Evolutionary conservation across 1,284 basidiomycete species (phyloP).

Genomic region (Coriolopsis trogii): DNA sequence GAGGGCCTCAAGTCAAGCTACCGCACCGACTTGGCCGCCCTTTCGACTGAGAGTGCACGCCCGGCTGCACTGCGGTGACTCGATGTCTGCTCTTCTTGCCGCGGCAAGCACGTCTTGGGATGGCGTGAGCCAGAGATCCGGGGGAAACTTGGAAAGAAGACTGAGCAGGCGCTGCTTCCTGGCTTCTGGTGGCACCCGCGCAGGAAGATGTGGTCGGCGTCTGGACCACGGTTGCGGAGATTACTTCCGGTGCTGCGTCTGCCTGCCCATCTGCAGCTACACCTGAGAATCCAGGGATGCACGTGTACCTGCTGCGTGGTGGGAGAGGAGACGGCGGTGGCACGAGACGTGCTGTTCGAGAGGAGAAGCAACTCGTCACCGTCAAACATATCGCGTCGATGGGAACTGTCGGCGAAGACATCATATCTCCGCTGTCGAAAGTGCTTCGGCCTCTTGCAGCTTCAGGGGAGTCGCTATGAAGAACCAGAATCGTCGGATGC

Average conservation of each 20-base stretch:
- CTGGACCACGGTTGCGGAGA: conserved; percentile 19
- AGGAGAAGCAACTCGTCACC: background rate
- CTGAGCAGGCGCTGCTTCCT: conserved; percentile 18
- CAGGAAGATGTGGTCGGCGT: conserved; percentile 12
- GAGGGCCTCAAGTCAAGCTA: conserved; percentile 11
- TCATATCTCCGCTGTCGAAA: conserved; percentile 27
- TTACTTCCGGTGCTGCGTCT: conserved; percentile 18
- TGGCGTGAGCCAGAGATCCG: conserved; percentile 1
- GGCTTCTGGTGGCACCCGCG: conserved; percentile 13
- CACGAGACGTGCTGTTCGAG: background rate
- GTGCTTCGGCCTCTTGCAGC: conserved; percentile 1
- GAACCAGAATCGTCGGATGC: no score
- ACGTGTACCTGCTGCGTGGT: background rate
- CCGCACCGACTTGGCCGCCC: conserved; percentile 14
- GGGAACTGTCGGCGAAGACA: conserved; percentile 9
- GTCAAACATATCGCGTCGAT: background rate
- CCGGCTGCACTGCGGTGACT: conserved; percentile 10
- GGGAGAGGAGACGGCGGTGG: background rate
- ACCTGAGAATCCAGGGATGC: no score
- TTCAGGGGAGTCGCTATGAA: conserved; percentile 1
- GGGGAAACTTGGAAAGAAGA: conserved; percentile 10
- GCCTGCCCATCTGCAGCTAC: background rate
- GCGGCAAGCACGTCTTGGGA: conserved; percentile 17
- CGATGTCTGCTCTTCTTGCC: conserved; percentile 18
- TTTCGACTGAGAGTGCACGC: no score